Base-by-base conservation (phyloP, 495 filamentous ascomycete genomes). In the Penicillium desertorum region DNA sequence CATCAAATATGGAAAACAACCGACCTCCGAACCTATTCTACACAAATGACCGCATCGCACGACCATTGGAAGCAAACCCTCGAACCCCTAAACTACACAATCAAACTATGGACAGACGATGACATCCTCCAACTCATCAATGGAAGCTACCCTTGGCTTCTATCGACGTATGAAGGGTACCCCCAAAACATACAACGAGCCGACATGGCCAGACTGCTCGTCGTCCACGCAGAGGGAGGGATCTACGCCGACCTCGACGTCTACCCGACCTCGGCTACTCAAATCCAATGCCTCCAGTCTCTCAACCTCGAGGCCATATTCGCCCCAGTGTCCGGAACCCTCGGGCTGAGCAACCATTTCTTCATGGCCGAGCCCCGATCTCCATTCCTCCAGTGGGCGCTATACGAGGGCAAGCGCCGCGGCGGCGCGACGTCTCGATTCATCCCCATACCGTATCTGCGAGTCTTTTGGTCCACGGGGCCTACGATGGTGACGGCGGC, bases 161-260 rank as follows among this genome's bases (percentile, higher is more conserved):
- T 51, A 20, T 27, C 54, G 44, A 57, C 54, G 30, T 57, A 57
- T 22, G 45, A 45, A 20, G 37, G 7, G 3, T 58, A 58, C 14
- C 47, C 39, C 17, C 39, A 42, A 42, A 42, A 42, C n/a, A 42
- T 42, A 19, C 39, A 42, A 42, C 39, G 39, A 20, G 39, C 39
- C 39, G 39, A 42, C n/a, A 42, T 42, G 9, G 39, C 39, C 10
- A 42, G 39, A 9, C n/a, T 42, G 39, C 39, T 42, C 19, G 19
- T 42, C 39, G 3, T 42, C 7, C 56, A 58, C 14, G 48, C 56
- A 14, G 46, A 58, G 29, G 56, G 56, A 25, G 56, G 56, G 0
- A 58, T 58, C 5, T 58, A 58, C 19, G 46, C 56, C 16, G 47
- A 58, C 37, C 42, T 52, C 14, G 56, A 58, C 30, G 56, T 58